Evolutionary conservation across 805 yeast species (phyloP).

Genomic region (Brettanomyces sp.): DNA sequence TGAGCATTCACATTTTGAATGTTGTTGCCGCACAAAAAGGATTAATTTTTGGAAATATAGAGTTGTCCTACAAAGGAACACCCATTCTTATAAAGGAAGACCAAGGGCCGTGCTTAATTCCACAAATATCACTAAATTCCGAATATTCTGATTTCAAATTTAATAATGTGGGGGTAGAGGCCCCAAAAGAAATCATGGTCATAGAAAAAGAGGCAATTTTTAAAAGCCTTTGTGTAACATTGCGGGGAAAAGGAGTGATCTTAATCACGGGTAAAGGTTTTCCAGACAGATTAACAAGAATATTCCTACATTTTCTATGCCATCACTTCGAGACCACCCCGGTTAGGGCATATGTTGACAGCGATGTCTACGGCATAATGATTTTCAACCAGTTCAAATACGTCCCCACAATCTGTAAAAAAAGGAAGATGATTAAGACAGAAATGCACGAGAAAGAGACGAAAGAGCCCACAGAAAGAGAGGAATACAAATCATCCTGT

Average conservation of each 20-base stretch:
- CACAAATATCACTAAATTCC: slow-evolving; percentile 24
- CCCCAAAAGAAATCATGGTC: slow-evolving; percentile 27
- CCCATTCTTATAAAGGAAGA: slow-evolving; percentile 2
- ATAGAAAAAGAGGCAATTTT: slow-evolving; percentile 48
- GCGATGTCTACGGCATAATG: slow-evolving; percentile 56
- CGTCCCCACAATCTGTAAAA: not conserved
- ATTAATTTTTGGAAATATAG: slow-evolving; percentile 33
- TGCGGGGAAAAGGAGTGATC: slow-evolving; percentile 12
- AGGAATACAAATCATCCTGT: not conserved
- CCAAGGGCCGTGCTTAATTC: slow-evolving; percentile 26
- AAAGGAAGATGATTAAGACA: too few species aligned
- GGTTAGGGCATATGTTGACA: slow-evolving; percentile 44
- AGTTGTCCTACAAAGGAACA: slow-evolving; percentile 8
- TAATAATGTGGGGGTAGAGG: not conserved
- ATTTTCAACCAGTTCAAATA: slow-evolving; percentile 33
- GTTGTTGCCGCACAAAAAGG: slow-evolving; percentile 52
- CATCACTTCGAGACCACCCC: slow-evolving; percentile 20
- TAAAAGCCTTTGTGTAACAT: slow-evolving; percentile 20
- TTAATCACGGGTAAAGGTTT: slow-evolving; percentile 59
- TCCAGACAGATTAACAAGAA: slow-evolving; percentile 48
- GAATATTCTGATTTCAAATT: slow-evolving; percentile 10
- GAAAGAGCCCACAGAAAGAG: not conserved
- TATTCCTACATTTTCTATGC: slow-evolving; percentile 28
- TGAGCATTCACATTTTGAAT: slow-evolving; percentile 29
- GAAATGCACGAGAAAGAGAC: not conserved